These are phyloP conservation scores for Coniferiporia sulphurascens DNA, from an alignment of 1,284 basidiomycete genomes.

Conservation along the genomic window DNA sequence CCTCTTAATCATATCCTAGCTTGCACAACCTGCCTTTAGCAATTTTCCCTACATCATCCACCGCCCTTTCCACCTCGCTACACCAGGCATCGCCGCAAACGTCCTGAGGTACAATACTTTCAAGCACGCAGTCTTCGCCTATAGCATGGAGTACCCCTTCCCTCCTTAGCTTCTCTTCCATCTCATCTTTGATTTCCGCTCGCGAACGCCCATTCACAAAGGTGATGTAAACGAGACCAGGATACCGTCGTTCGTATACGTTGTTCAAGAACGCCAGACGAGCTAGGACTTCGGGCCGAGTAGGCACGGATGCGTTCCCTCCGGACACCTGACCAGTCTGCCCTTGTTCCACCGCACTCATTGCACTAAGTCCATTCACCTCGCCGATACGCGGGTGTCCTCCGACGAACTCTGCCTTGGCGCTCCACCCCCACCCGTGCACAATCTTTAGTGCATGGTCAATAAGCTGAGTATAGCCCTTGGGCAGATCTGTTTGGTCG, in stretches of 20 bases:
- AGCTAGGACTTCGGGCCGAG: slow-evolving; percentile 60
- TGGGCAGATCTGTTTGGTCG: neutral
- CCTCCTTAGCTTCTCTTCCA: slow-evolving; percentile 58
- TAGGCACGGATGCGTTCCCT: slow-evolving; percentile 31
- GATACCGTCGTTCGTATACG: slow-evolving; percentile 70
- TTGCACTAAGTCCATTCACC: slow-evolving; percentile 60
- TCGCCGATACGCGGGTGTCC: slow-evolving; percentile 90
- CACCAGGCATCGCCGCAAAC: slow-evolving; percentile 40
- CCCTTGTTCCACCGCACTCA: slow-evolving; percentile 79
- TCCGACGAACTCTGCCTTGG: slow-evolving; percentile 67
- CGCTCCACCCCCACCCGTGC: slow-evolving; percentile 47
- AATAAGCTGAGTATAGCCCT: slow-evolving; percentile 55
- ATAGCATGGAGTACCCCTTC: slow-evolving; percentile 43
- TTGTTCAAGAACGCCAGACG: slow-evolving; percentile 67
- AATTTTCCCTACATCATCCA: slow-evolving; percentile 71
- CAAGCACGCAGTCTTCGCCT: slow-evolving; percentile 21
- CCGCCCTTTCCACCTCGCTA: slow-evolving; percentile 62
- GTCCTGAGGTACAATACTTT: slow-evolving; percentile 13
- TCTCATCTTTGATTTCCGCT: slow-evolving; percentile 67
- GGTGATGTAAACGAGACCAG: slow-evolving; percentile 80
- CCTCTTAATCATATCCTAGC: slow-evolving; percentile 33
- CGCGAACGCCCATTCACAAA: slow-evolving; percentile 85
- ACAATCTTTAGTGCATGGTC: slow-evolving; percentile 53
- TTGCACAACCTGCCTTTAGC: slow-evolving; percentile 59
- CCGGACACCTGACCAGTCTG: slow-evolving; percentile 18